These are phyloP conservation scores for Lavandula angustifolia DNA, from an alignment of 257 asterid species.

Conservation along the genomic window DNA sequence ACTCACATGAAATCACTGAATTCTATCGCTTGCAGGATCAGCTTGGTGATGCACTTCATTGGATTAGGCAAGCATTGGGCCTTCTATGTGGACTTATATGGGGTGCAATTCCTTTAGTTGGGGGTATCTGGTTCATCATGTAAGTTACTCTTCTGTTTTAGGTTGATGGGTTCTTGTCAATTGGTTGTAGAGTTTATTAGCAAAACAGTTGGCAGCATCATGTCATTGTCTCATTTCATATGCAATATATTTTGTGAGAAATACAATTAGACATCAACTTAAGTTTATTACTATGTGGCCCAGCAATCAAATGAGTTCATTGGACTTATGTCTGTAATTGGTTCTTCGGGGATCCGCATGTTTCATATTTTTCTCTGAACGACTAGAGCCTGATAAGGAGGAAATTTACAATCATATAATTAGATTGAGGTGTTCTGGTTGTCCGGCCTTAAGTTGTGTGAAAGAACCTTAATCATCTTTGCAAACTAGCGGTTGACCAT, in stretches of 20 bases:
- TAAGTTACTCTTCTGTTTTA: conserved; percentile 42
- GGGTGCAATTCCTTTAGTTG: conserved; percentile 93
- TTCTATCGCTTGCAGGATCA: too few species aligned
- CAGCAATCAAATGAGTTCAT: background rate
- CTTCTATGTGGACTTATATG: conserved; percentile 79
- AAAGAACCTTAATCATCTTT: background rate
- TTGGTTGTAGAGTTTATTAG: background rate
- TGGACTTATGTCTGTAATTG: conserved; percentile 13
- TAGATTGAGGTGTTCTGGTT: background rate
- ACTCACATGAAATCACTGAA: too few species aligned
- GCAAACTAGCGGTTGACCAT: background rate
- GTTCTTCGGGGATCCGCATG: background rate
- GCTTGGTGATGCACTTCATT: conserved; percentile 87
- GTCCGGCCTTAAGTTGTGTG: background rate
- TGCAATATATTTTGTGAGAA: background rate
- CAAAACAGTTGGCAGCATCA: conserved; percentile 16
- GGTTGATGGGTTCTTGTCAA: conserved; percentile 13
- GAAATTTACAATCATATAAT: background rate
- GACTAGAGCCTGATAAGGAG: background rate
- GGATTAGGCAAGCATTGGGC: conserved; percentile 89
- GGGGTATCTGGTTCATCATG: conserved; percentile 88
- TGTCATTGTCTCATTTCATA: background rate
- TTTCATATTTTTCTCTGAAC: conserved; percentile 3
- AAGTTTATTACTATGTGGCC: background rate
- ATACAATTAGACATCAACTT: background rate